Conservation (phyloP, 2,329 filamentous ascomycete species). For the Lizonia empirigonia region DNA sequence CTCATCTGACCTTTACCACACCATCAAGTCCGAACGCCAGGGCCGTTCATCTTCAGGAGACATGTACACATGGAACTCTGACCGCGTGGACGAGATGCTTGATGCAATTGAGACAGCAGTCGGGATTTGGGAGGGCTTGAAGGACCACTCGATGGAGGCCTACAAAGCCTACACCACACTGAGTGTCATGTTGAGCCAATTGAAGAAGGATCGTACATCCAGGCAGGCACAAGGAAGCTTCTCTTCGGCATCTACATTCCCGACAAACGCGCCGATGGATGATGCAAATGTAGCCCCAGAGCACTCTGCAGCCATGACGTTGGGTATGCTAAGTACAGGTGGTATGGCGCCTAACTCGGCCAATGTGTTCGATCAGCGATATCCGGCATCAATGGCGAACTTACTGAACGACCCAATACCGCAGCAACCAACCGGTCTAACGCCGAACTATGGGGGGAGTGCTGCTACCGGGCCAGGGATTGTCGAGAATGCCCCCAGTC, state of each 20-base stretch:
- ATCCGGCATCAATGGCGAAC: slow-evolving; percentile 48
- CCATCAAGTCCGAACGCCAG: slow-evolving; percentile 54
- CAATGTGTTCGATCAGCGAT: slow-evolving; percentile 50
- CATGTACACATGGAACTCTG: slow-evolving; percentile 54
- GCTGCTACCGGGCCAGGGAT: slow-evolving; percentile 32
- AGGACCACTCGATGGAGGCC: slow-evolving; percentile 82
- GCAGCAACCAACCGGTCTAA: slow-evolving; percentile 38
- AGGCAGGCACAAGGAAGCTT: slow-evolving; percentile 39
- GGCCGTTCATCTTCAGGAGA: slow-evolving; percentile 45
- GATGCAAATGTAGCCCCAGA: slow-evolving; percentile 65
- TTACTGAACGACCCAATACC: slow-evolving; percentile 45
- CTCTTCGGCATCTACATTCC: slow-evolving; percentile 38
- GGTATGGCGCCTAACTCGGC: slow-evolving; percentile 59
- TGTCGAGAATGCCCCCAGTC: slow-evolving; percentile 54
- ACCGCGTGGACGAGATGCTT: slow-evolving; percentile 73
- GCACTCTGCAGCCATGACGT: slow-evolving; percentile 70
- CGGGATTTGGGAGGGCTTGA: slow-evolving; percentile 79
- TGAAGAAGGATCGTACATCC: slow-evolving; percentile 60
- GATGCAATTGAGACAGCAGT: slow-evolving; percentile 72
- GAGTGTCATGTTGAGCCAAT: slow-evolving; percentile 82
- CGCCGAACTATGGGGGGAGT: slow-evolving; percentile 45
- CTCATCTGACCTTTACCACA: slow-evolving; percentile 79
- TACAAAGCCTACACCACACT: slow-evolving; percentile 83
- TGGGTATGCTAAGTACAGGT: slow-evolving; percentile 70
- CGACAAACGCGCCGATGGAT: slow-evolving; percentile 46